Percentiles rank a stretch among this genome's conserved stretches.
phyloP scores from a whole-genome alignment of 495 filamentous ascomycete genomes.

The Tetracladium marchalianum region DNA sequence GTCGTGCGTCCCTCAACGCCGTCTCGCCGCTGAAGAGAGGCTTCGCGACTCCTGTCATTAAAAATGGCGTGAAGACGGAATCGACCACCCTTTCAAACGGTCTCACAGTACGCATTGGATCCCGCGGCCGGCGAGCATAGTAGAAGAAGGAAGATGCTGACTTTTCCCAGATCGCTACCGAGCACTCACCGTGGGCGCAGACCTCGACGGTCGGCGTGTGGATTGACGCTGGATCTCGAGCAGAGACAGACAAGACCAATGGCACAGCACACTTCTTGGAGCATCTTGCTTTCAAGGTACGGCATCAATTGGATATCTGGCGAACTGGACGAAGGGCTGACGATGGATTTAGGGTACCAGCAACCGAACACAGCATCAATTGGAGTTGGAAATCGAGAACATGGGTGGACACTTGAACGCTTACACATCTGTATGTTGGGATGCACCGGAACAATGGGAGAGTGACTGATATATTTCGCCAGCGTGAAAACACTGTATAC shows the following conservation, averaged over 20 bases:
- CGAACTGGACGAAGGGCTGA: slow-evolving; percentile 12
- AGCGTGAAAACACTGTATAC: slow-evolving; percentile 99
- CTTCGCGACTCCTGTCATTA: slow-evolving; percentile 71
- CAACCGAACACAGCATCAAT: slow-evolving; percentile 86
- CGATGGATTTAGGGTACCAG: slow-evolving; percentile 57
- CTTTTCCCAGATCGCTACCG: slow-evolving; percentile 73
- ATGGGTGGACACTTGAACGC: slow-evolving; percentile 99
- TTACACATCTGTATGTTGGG: slow-evolving; percentile 85
- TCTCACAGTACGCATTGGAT: slow-evolving; percentile 63
- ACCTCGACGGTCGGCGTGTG: slow-evolving; percentile 97
- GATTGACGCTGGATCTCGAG: slow-evolving; percentile 97
- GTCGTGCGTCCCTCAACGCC: slow-evolving; percentile 62
- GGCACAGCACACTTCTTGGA: slow-evolving; percentile 99
- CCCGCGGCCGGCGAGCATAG: neutral
- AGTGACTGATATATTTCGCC: slow-evolving; percentile 13
- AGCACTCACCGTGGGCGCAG: slow-evolving; percentile 96
- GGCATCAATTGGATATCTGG: slow-evolving; percentile 5
- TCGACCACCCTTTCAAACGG: slow-evolving; percentile 95
- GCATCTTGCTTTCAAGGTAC: slow-evolving; percentile 98
- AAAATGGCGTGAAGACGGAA: slow-evolving; percentile 68
- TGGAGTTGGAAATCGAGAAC: slow-evolving; percentile 99
- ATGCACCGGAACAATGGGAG: neutral
- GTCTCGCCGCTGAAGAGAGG: slow-evolving; percentile 61
- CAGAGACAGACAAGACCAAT: slow-evolving; percentile 97
- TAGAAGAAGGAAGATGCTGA: slow-evolving; percentile 5